Evolutionary conservation across 2,329 filamentous ascomycete genomes (phyloP).

Genomic region (Hypocreales sp.): DNA sequence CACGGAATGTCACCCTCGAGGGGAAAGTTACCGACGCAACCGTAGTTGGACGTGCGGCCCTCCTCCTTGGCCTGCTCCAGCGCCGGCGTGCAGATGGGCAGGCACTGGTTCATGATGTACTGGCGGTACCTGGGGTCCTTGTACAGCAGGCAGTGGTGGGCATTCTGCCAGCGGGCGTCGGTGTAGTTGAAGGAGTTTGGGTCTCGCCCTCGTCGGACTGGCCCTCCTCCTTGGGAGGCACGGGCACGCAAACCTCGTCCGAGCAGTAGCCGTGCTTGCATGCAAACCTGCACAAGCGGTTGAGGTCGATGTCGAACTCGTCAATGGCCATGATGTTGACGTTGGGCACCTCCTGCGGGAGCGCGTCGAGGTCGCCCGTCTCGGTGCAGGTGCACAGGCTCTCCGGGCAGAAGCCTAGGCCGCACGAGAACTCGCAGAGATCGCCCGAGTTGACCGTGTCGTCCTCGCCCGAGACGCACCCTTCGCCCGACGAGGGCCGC

Average conservation of each 20-base stretch:
- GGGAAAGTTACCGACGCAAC: background rate
- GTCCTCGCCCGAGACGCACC: background rate
- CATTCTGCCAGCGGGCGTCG: background rate
- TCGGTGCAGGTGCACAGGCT: background rate
- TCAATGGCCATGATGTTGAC: background rate
- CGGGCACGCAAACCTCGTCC: background rate
- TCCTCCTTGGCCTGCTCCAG: background rate
- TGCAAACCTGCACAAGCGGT: conserved; percentile 1
- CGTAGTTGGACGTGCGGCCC: background rate
- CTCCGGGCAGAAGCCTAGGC: background rate
- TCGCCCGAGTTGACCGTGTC: background rate
- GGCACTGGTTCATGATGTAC: background rate
- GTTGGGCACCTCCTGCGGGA: background rate
- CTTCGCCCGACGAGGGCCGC: background rate
- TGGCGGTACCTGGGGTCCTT: background rate
- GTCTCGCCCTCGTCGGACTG: too few species aligned
- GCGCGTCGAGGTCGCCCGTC: background rate
- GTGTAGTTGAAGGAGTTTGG: background rate
- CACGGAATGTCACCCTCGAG: background rate
- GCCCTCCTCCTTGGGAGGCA: background rate
- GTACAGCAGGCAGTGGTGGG: background rate
- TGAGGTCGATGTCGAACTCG: background rate
- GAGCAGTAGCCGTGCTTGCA: conserved; percentile 1
- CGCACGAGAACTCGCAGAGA: conserved; percentile 1
- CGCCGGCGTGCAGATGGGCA: background rate